Evolutionary conservation across 1,139 yeast genomes (phyloP).

Genomic region (Taphrina populina): DNA sequence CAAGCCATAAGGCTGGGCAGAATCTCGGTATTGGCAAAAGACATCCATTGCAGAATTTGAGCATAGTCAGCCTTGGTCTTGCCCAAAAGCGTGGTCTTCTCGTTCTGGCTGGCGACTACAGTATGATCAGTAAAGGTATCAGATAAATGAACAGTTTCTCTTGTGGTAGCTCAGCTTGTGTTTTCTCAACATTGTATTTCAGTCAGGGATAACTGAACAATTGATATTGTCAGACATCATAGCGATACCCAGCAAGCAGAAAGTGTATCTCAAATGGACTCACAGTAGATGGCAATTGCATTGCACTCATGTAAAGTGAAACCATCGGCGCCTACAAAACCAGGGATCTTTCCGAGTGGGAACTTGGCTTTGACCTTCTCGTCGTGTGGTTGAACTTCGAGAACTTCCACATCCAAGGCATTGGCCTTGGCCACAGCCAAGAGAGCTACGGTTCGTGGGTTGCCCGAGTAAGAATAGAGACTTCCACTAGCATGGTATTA

Average conservation of each 20-base stretch:
- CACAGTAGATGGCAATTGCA: constrained; percentile 60
- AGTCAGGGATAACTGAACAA: constrained; percentile 91
- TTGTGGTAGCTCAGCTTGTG: constrained; percentile 53
- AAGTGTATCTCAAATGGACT: constrained; percentile 37
- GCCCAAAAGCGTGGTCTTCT: constrained; percentile 56
- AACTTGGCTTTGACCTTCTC: constrained; percentile 56
- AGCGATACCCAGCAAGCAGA: background rate
- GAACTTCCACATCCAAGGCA: constrained; percentile 66
- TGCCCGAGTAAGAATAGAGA: constrained; percentile 31
- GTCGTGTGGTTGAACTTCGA: constrained; percentile 50
- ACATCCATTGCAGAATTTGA: constrained; percentile 73
- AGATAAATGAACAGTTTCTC: too few relatives aligned
- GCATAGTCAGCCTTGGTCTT: constrained; percentile 66
- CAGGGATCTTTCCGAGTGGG: constrained; percentile 61
- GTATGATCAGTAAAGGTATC: background rate
- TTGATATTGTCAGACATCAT: constrained; percentile 40
- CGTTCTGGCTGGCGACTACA: constrained; percentile 43
- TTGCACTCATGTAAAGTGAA: constrained; percentile 72
- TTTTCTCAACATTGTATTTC: constrained; percentile 72
- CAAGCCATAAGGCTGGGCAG: constrained; percentile 50
- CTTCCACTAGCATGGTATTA: constrained; percentile 12
- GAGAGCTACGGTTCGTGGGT: constrained; percentile 30
- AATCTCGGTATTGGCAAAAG: constrained; percentile 74
- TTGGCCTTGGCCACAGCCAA: constrained; percentile 59
- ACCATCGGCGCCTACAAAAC: constrained; percentile 77